phyloP scores from a whole-genome alignment of 306 rosid species.

The Dicorynia guianensis region DNA sequence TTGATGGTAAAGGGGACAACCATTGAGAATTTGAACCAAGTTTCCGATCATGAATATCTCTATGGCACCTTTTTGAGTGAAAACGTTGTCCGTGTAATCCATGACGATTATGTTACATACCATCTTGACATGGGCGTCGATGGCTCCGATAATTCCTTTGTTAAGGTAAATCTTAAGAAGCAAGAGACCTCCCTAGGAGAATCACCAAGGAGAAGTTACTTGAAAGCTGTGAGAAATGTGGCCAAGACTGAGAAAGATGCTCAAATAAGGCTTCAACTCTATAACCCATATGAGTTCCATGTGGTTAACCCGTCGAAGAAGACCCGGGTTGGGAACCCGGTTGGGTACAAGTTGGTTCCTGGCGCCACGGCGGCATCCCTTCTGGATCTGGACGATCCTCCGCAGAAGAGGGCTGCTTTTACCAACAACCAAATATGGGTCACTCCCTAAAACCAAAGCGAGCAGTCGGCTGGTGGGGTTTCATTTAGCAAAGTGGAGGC shows the following conservation, averaged over 20 bases:
- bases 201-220: constrained; percentile 77
- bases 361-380: constrained; percentile 83
- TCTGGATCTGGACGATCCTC: constrained; percentile 75
- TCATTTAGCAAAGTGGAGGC: constrained; percentile 74
- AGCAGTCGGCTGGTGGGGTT: constrained; percentile 91
- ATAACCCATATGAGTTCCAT: constrained; percentile 83
- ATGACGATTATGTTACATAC: constrained; percentile 79
- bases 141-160: constrained; percentile 77
- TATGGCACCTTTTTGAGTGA: constrained; percentile 83
- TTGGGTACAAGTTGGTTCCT: constrained; percentile 86
- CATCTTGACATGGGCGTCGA: constrained; percentile 88
- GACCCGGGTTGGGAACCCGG: constrained; percentile 83
- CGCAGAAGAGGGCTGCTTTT: constrained; percentile 86
- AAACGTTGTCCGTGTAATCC: constrained; percentile 83
- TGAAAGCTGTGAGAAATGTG: constrained; percentile 72
- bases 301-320: constrained; percentile 65
- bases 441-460: constrained; percentile 73
- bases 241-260: constrained; percentile 91
- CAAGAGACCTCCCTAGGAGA: constrained; percentile 55
- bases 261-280: constrained; percentile 70
- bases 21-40: constrained; percentile 62
- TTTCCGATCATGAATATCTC: constrained; percentile 52
- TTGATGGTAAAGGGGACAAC: constrained; percentile 90
- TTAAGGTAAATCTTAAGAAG: constrained; percentile 66
- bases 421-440: constrained; percentile 94